Evolutionary conservation across 768 basidiomycete genomes (phyloP), one percentile per base, ranked within the genome.

Genomic region (Rickenella mellea): DNA sequence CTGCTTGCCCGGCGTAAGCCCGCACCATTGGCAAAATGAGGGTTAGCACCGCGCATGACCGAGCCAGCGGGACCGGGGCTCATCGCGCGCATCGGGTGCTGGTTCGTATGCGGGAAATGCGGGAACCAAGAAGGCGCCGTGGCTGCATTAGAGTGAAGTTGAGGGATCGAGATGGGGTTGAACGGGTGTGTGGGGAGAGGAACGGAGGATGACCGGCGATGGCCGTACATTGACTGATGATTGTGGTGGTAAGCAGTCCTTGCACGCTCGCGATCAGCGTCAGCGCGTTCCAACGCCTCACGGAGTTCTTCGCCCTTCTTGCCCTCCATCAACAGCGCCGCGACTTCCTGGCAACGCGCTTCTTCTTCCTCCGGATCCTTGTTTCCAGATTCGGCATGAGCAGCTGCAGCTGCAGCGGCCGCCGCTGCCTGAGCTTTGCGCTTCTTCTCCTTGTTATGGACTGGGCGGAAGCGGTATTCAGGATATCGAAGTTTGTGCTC

Each of bases 401-500:
- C 33, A 2, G 33, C 33, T 2, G 9, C 33, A 17, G 19, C 33
- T 3, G 33, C 33, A 3, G 33, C 33, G 9, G 33, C 33, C 12
- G 19, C 24, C 2, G 33, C 33, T 10, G 19, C 33, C 15, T 36
- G 33, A 10, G 19, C 19, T 22, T 22, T 17, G 33, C 33, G 33
- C 33, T 36, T 36, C 33, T 36, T 36, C 15, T 36, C 33, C 3
- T 17, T 17, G 33, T 36, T 22, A 10, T 33, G 44, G 20, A 67
- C 67, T 6, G 65, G 65, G 39, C 57, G 54, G 58, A 70, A 73
- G 26, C 67, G 64, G 37, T 72, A 88, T 48, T 83, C 71, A 1
- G 85, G 83, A 55, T 83, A 83, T 45, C 62, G 67, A 29, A 65
- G 65, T 42, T 81, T 76, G 61, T 88, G 84, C 24, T 76, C 78